Evolutionary conservation across 1,284 basidiomycete species (phyloP).

Genomic region (Mycena citricolor): DNA sequence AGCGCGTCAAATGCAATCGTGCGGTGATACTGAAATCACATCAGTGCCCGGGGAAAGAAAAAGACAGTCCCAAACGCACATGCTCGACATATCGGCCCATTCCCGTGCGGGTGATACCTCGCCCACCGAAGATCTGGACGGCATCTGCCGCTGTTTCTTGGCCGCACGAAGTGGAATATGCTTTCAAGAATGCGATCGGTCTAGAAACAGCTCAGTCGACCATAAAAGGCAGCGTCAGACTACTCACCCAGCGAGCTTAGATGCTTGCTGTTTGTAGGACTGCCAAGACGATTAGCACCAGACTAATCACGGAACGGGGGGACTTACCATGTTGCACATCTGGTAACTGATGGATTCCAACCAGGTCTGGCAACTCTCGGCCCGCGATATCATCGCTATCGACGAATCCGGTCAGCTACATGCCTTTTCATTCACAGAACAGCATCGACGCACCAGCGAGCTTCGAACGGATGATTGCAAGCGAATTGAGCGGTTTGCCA

Average conservation of each 20-base stretch:
- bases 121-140: conserved; percentile 80
- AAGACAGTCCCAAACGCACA: conserved; percentile 41
- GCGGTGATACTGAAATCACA: conserved; percentile 53
- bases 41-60: conserved; percentile 5
- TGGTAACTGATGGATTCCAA: conserved; percentile 88
- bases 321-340: conserved; percentile 81
- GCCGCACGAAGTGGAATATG: conserved; percentile 62
- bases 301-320: background rate
- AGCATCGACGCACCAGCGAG: too few relatives aligned
- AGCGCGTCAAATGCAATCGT: conserved; percentile 67
- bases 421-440: too few relatives aligned
- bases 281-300: conserved; percentile 8
- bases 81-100: conserved; percentile 75
- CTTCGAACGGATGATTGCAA: conserved; percentile 84
- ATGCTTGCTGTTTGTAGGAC: conserved; percentile 59
- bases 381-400: conserved; percentile 75
- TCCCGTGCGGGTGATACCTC: conserved; percentile 74
- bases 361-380: conserved; percentile 78
- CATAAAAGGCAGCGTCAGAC: background rate
- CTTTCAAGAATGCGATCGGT: conserved; percentile 79
- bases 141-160: conserved; percentile 79
- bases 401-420: too few relatives aligned
- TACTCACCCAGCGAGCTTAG: conserved; percentile 59
- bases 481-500: conserved; percentile 79
- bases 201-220: conserved; percentile 36